Conservation (phyloP, 2,329 filamentous ascomycete genomes). For the Pyrenophora teres region DNA sequence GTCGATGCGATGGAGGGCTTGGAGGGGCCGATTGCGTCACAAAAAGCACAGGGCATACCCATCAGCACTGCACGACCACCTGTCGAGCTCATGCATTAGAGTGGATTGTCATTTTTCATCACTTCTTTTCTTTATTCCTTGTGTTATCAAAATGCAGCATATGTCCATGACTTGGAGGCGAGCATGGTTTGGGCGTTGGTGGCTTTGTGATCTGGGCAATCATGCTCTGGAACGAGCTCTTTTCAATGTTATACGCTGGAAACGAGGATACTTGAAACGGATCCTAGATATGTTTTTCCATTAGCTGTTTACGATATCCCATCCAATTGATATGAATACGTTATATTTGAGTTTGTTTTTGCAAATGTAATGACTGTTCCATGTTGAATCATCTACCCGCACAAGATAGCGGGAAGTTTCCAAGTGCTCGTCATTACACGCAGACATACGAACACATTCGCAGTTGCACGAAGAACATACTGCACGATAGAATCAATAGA, state of each 20-base stretch:
- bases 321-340: slow-evolving; percentile 1
- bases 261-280: too few species aligned
- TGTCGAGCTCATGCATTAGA: slow-evolving; percentile 47
- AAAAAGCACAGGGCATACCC: slow-evolving; percentile 41
- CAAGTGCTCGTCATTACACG: too few species aligned
- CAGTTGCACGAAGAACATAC: too few species aligned
- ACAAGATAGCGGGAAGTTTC: too few species aligned
- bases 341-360: not conserved
- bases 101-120: not conserved
- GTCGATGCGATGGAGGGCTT: slow-evolving; percentile 49
- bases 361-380: too few species aligned
- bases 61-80: slow-evolving; percentile 46
- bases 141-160: slow-evolving; percentile 23
- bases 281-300: too few species aligned
- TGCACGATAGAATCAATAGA: too few species aligned
- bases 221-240: not conserved
- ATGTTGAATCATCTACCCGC: too few species aligned
- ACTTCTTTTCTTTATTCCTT: slow-evolving; percentile 15
- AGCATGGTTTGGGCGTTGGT: slow-evolving; percentile 36
- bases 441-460: too few species aligned
- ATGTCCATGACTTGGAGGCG: slow-evolving; percentile 1
- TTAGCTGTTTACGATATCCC: not conserved
- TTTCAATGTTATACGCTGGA: not conserved
- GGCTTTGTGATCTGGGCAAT: slow-evolving; percentile 2
- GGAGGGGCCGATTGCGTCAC: slow-evolving; percentile 42